Base-by-base conservation (phyloP, 2,329 filamentous ascomycete genomes). In the Alternaria rosae region DNA sequence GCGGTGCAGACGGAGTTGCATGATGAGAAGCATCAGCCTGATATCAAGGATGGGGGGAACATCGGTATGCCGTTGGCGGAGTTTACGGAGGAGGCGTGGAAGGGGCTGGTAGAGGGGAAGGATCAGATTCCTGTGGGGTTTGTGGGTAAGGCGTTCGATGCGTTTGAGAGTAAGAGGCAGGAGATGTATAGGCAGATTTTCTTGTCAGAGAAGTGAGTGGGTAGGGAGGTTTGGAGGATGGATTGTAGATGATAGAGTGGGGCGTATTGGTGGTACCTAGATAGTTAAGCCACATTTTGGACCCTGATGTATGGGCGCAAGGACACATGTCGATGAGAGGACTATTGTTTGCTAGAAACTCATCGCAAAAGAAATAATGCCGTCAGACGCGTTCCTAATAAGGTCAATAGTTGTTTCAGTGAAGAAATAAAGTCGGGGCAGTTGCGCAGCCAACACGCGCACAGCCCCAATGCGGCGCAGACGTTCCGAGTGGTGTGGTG, bases 1-100 rank as follows among this genome's bases (percentile, higher is more conserved):
- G 83, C 84, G 1, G 85, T 87, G 35, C 85, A 87, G 75, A 87
- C 85, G 0, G 85, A 87, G 70, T 72, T 87, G 25, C 85, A 87
- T 61, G 85, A 87, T 61, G 79, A 78, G 26, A 85, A 85, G 71
- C 82, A 86, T 60, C 85, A 86, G 74, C 85, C 84, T 0, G 83
- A 86, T 65, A 78, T 85, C 68, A 81, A 84, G 70, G 78, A 83
- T 57, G 85, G 84, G 1, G 68, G 80, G 15, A 62, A 76, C n/a
- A 80, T 86, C 21, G 85, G 85, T 1, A 87, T 88, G 82, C 85
- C 85, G 4, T 66, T 87, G 52, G 74, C 81, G 17, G 80, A 86
- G 28, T 87, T 87, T 62, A 82, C 79, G 0, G 78, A 85, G 17
- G 81, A 85, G 60, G 81, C 85, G 3, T 87, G 83, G 77, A 69